Evolutionary conservation across 345 rosid species (phyloP), one percentile per base, ranked within the genome.

Genomic region (Passiflora organensis): DNA sequence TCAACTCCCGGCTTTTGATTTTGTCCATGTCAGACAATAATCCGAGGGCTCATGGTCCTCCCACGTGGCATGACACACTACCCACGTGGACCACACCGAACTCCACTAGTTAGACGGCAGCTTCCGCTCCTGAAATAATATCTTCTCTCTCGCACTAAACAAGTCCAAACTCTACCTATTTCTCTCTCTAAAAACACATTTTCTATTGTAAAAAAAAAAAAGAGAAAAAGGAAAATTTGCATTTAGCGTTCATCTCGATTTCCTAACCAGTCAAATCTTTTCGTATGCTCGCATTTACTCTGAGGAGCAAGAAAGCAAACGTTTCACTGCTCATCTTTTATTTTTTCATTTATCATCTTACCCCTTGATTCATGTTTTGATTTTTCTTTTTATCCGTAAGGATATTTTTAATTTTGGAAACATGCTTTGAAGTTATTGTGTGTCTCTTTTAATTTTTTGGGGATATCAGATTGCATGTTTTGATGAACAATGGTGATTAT

Each of bases 211-310:
- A 12, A 12, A 41, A 11, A 41, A 41, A 41, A 41, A 12, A 41
- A 1, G n/a, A 41, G 13, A 12, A 41, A 41, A 41, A 13, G 9
- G 5, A 41, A 10, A 6, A 5, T n/a, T 17, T 34, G 9, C 36
- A 32, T 13, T 51, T 34, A 0, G 19, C 0, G 19, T 47, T 47
- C 20, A 24, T 19, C 25, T 2, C 37, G 36, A 32, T 52, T 52
- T 52, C 56, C 32, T 52, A 17, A 34, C 56, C 56, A 53, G 56
- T 53, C 56, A 53, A 53, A 19, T 43, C 12, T 36, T 53, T 51
- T 34, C 42, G 15, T 41, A 0, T 15, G 1, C 43, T 1, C 9
- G 34, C 34, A 15, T 41, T 41, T 41, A 41, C 21, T 14, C 23
- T 52, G 14, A 11, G n/a, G 2, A 8, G 10, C 11, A 6, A 1